Evolutionary conservation across 78 protist genomes (phyloP).

Genomic region (Dictyostelium brefeldianum): DNA sequence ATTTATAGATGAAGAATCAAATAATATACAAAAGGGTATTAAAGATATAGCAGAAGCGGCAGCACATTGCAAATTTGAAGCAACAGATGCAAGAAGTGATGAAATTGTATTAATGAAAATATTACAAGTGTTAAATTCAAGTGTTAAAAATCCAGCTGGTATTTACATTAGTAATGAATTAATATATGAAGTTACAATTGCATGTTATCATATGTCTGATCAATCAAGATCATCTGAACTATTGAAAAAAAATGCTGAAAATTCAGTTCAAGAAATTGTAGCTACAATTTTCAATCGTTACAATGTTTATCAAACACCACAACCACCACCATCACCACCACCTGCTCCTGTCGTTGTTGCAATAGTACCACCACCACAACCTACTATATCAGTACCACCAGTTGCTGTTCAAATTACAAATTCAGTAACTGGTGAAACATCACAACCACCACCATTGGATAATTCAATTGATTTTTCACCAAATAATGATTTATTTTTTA

Average conservation of each 20-base stretch:
- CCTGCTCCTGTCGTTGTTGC: background rate
- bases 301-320: background rate
- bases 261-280: slow-evolving; percentile 38
- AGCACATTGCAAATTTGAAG: slow-evolving; percentile 93
- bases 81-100: slow-evolving; percentile 93
- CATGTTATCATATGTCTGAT: slow-evolving; percentile 68
- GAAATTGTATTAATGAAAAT: slow-evolving; percentile 95
- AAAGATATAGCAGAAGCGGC: slow-evolving; percentile 86
- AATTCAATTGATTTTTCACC: slow-evolving; percentile 56
- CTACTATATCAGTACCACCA: background rate
- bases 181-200: slow-evolving; percentile 44
- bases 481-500: slow-evolving; percentile 64
- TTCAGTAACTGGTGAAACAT: background rate
- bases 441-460: background rate
- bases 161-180: slow-evolving; percentile 52
- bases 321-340: slow-evolving; percentile 50
- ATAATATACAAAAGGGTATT: slow-evolving; percentile 54
- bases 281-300: slow-evolving; percentile 24
- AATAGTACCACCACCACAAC: background rate
- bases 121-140: slow-evolving; percentile 81
- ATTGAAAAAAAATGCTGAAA: slow-evolving; percentile 66
- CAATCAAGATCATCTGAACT: slow-evolving; percentile 72
- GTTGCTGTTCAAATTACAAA: background rate
- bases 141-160: slow-evolving; percentile 66
- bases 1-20: slow-evolving; percentile 60